phyloP scores from a whole-genome alignment of 495 filamentous ascomycete genomes.

The Penicillium verhagenii region DNA sequence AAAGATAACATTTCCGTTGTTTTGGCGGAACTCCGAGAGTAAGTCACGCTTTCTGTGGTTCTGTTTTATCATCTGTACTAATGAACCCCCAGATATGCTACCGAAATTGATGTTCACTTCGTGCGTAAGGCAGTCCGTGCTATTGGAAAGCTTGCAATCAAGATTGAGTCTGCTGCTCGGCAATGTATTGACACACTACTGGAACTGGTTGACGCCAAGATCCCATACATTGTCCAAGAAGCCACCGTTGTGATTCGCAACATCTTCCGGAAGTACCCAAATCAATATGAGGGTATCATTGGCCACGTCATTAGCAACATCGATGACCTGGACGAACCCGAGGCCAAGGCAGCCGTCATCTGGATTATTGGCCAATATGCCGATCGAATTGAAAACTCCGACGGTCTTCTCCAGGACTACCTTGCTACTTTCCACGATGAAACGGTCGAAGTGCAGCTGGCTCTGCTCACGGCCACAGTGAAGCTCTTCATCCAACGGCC shows the following conservation, averaged over 20 bases:
- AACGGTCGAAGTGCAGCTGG: constrained; percentile 90
- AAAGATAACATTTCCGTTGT: constrained; percentile 97
- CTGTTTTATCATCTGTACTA: not conserved
- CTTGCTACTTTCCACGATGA: constrained; percentile 91
- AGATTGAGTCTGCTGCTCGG: constrained; percentile 91
- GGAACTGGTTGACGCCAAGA: constrained; percentile 94
- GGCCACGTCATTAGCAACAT: constrained; percentile 92
- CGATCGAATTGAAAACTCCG: constrained; percentile 92
- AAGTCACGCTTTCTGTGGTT: constrained; percentile 21
- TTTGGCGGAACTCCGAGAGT: constrained; percentile 90
- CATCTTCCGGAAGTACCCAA: constrained; percentile 98
- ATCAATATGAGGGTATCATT: constrained; percentile 98
- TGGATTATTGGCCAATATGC: constrained; percentile 99
- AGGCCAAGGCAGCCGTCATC: constrained; percentile 98
- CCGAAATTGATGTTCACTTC: constrained; percentile 98
- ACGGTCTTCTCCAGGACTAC: constrained; percentile 92
- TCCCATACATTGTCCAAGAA: constrained; percentile 99
- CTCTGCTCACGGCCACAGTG: constrained; percentile 91
- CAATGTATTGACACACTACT: constrained; percentile 91
- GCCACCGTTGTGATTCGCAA: constrained; percentile 99
- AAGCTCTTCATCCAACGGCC: constrained; percentile 98
- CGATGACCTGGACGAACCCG: constrained; percentile 96
- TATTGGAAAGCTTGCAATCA: constrained; percentile 97
- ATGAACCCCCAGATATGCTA: constrained; percentile 65
- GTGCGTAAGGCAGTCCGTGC: constrained; percentile 96